Evolutionary conservation across 768 basidiomycete species (phyloP), one percentile per base, ranked within the genome.

Genomic region (Lactarius tabidus): DNA sequence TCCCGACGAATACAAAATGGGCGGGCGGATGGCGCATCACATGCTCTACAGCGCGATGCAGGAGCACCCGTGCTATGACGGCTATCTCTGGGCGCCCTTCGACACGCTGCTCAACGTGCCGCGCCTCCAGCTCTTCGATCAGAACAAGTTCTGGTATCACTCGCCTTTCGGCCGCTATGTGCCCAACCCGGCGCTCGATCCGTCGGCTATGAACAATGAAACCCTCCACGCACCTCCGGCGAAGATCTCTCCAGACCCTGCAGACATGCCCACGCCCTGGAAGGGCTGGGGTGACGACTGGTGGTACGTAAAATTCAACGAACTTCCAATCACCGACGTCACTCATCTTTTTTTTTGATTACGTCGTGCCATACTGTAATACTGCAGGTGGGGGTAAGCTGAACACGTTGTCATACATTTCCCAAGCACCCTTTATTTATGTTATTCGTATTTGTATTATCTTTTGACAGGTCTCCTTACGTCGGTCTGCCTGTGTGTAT

Each of bases 51-150:
- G 80, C 4, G 80, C 77, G 38, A 59, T 83, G 61, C 73, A 73
- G 52, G 79, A 78, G 56, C 69, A 79, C 58, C 73, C 70, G 15
- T 83, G 82, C 68, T 83, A 83, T 68, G 74, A 79, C 35, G 82
- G 82, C 6, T 82, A 82, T 69, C 77, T 83, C 18, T 82, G 82
- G 81, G 81, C 78, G 43, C 82, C 82, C 18, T 82, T 83, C 63
- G 80, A 83, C 66, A 79, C 81, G 8, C 71, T 83, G 23, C 74
- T 83, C 57, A 83, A 83, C 62, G 70, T 83, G 48, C 81, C 82
- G 15, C 80, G 82, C 35, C 73, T 82, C 9, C 74, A 80, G 59
- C 75, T 76, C 60, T 83, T 83, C 64, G 70, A 81, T 67, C 81
- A 81, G 67, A 72, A 72, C 53, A 69, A 72, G 18, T 79, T 82